phyloP scores from a whole-genome alignment of 2,329 filamentous ascomycete species.

The Diaporthe destruens region DNA sequence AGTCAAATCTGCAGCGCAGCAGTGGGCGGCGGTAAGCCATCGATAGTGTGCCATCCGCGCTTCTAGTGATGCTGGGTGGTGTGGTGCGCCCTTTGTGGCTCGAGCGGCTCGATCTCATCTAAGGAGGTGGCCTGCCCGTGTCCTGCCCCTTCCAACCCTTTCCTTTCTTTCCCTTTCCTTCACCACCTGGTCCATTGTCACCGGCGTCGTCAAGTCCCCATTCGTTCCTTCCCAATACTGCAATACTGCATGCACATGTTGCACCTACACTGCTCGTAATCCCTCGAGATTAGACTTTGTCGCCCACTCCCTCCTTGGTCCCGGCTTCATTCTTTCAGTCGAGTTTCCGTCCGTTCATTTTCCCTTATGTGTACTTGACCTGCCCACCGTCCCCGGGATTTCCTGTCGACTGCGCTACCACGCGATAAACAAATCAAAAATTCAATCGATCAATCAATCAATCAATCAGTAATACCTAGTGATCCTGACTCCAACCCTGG shows the following conservation, averaged over 20 bases:
- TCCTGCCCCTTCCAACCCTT: constrained; percentile 27
- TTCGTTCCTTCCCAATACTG: constrained; percentile 55
- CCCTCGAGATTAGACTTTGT: constrained; percentile 21
- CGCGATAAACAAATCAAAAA: constrained; percentile 37
- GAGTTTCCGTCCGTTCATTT: constrained; percentile 61
- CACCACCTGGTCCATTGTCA: constrained; percentile 49
- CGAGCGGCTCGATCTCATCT: constrained; percentile 41
- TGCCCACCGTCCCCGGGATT: constrained; percentile 41
- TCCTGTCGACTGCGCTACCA: constrained; percentile 30
- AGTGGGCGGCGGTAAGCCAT: constrained; percentile 11
- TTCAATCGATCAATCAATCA: too few species aligned
- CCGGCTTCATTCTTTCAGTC: constrained; percentile 63
- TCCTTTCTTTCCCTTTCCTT: constrained; percentile 36
- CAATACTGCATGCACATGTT: constrained; percentile 21
- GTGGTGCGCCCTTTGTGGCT: constrained; percentile 39
- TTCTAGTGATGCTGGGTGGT: not conserved
- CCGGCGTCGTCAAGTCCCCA: constrained; percentile 49
- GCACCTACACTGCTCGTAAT: constrained; percentile 19
- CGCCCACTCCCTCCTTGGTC: constrained; percentile 47
- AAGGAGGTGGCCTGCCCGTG: constrained; percentile 36
- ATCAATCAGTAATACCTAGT: constrained; percentile 40
- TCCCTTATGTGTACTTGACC: constrained; percentile 42
- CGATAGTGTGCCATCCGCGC: not conserved
- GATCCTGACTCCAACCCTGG: constrained; percentile 28
- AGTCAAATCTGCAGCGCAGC: not conserved